A percentile compares a stretch with the other conserved stretches of the same genome.
phyloP scores from a whole-genome alignment of 768 basidiomycete species.

The Termitomyces bulborhizus region DNA sequence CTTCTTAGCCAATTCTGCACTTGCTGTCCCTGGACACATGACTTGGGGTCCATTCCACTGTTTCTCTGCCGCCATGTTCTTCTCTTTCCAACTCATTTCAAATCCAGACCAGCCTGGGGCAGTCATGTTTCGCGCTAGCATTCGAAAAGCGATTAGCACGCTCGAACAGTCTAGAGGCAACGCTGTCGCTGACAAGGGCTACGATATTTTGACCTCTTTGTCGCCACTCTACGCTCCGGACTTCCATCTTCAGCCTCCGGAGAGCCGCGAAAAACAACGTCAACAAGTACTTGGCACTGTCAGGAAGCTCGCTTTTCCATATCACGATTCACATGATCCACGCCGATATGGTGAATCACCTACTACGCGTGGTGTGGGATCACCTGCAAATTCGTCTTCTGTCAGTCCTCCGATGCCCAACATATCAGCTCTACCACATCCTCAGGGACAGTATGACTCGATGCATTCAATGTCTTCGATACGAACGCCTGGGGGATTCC shows the following conservation, averaged over 20 bases:
- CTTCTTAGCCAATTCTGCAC: slow-evolving; percentile 60
- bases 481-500: slow-evolving; percentile 12
- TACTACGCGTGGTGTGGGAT: slow-evolving; percentile 39
- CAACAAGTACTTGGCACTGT: slow-evolving; percentile 58
- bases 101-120: slow-evolving; percentile 78
- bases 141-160: slow-evolving; percentile 60
- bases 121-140: slow-evolving; percentile 67
- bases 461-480: slow-evolving; percentile 14
- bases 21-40: slow-evolving; percentile 78
- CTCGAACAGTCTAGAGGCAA: slow-evolving; percentile 61
- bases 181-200: slow-evolving; percentile 69
- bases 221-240: slow-evolving; percentile 69
- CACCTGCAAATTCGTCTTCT: slow-evolving; percentile 53
- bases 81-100: slow-evolving; percentile 82
- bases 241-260: slow-evolving; percentile 41
- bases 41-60: slow-evolving; percentile 81
- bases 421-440: slow-evolving; percentile 26
- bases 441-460: slow-evolving; percentile 30
- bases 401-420: slow-evolving; percentile 48
- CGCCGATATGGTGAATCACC: slow-evolving; percentile 46
- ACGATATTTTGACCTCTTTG: slow-evolving; percentile 63
- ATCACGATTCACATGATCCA: slow-evolving; percentile 59
- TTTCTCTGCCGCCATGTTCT: slow-evolving; percentile 86
- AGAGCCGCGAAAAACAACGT: slow-evolving; percentile 54
- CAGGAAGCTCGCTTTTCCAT: slow-evolving; percentile 76